phyloP scores from a whole-genome alignment of 1,139 yeast genomes.

The Kluyveromyces sp. region DNA sequence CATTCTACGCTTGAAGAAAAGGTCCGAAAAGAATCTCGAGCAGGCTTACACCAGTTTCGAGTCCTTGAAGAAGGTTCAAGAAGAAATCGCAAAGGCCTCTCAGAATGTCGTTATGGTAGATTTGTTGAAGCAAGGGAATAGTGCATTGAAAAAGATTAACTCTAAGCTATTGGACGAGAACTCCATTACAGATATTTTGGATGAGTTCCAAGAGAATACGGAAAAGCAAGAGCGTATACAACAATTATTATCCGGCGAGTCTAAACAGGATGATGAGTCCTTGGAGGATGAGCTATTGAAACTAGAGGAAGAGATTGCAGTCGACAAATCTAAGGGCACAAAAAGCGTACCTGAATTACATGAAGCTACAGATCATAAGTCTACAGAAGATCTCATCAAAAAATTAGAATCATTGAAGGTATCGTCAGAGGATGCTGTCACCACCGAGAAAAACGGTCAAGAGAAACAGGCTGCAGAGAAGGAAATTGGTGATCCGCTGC shows the following conservation, averaged over 20 bases:
- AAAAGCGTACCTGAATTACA: background rate
- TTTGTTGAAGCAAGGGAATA: slow-evolving; percentile 36
- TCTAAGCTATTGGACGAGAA: slow-evolving; percentile 24
- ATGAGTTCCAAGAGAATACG: slow-evolving; percentile 39
- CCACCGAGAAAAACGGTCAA: background rate
- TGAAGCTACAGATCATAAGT: background rate
- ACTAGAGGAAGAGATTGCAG: slow-evolving; percentile 14
- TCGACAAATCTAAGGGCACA: background rate
- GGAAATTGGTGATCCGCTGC: background rate
- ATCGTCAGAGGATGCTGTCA: background rate
- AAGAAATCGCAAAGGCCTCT: slow-evolving; percentile 44
- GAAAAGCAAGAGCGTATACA: slow-evolving; percentile 34
- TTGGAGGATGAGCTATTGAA: slow-evolving; percentile 35
- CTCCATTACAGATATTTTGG: slow-evolving; percentile 34
- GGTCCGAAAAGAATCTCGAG: slow-evolving; percentile 32
- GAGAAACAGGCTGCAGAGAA: background rate
- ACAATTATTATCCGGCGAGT: slow-evolving; percentile 31
- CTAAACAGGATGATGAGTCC: slow-evolving; percentile 29
- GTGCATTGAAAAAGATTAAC: slow-evolving; percentile 28
- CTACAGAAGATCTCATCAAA: slow-evolving; percentile 1
- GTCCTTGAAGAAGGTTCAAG: slow-evolving; percentile 37
- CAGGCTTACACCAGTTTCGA: slow-evolving; percentile 33
- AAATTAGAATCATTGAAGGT: slow-evolving; percentile 1
- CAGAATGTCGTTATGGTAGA: slow-evolving; percentile 37
- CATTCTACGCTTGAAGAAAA: slow-evolving; percentile 28